Conservation (phyloP, 2,329 filamentous ascomycete genomes). For the Ophiostoma ips region DNA sequence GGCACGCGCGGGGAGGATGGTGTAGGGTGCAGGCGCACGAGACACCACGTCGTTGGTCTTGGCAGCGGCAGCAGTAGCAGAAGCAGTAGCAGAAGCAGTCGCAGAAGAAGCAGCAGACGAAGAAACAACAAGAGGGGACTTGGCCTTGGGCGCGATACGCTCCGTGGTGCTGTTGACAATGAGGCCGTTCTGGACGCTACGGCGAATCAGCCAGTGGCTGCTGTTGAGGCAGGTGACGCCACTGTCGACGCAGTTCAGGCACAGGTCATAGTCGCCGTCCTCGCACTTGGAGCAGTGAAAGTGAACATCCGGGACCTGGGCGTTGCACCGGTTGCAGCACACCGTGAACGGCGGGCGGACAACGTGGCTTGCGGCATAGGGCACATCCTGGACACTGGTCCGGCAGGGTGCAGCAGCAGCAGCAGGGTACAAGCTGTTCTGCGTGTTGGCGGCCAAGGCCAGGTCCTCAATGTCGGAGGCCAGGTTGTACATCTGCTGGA, state of each 20-base stretch:
- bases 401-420: neutral
- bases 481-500: too few species aligned
- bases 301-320: conserved; percentile 64
- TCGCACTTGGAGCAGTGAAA: conserved; percentile 94
- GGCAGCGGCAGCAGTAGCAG: neutral
- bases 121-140: neutral
- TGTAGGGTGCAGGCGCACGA: too few species aligned
- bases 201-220: conserved; percentile 90
- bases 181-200: conserved; percentile 61
- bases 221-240: conserved; percentile 66
- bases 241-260: conserved; percentile 59
- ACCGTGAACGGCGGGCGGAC: conserved; percentile 49
- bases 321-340: conserved; percentile 85
- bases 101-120: neutral
- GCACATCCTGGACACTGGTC: neutral
- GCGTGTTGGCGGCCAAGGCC: too few species aligned
- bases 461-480: too few species aligned
- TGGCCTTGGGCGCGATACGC: conserved; percentile 52
- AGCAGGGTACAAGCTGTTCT: neutral
- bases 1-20: too few species aligned
- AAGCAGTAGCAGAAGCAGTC: neutral
- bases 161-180: conserved; percentile 80
- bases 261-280: conserved; percentile 87
- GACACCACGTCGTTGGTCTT: too few species aligned
- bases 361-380: too few species aligned